These are phyloP conservation scores for Penicillium sumatraense DNA, from an alignment of 2,329 filamentous ascomycete genomes.

Conservation along the genomic window DNA sequence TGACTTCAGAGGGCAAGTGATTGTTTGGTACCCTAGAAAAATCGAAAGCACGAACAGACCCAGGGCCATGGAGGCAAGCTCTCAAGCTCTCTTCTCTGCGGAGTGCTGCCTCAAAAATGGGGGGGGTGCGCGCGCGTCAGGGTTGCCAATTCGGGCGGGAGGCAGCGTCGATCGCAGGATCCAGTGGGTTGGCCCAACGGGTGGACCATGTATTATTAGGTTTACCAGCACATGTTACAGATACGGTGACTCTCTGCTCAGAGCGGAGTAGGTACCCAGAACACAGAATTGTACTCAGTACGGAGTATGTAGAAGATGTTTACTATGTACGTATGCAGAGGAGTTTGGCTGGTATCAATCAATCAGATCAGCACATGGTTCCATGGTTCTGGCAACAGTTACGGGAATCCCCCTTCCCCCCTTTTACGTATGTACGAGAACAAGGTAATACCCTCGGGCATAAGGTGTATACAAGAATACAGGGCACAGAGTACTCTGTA, in stretches of 20 bases:
- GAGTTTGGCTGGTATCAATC: not conserved
- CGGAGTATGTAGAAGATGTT: too few species aligned
- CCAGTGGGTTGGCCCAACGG: slow-evolving; percentile 26
- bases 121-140: slow-evolving; percentile 6
- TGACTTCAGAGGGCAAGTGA: not conserved
- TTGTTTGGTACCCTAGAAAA: not conserved
- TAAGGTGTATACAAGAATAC: not conserved
- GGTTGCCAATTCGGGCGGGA: slow-evolving; percentile 13
- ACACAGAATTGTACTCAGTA: not conserved
- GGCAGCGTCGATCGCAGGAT: slow-evolving; percentile 22
- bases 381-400: not conserved
- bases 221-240: not conserved
- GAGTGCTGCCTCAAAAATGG: slow-evolving; percentile 9
- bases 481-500: too few species aligned
- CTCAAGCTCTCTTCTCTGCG: not conserved
- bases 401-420: not conserved
- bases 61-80: not conserved
- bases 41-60: not conserved
- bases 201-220: slow-evolving; percentile 6
- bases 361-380: not conserved
- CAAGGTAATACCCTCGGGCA: not conserved
- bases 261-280: too few species aligned
- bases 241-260: not conserved
- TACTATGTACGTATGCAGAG: too few species aligned
- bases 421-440: not conserved